phyloP scores from a whole-genome alignment of 208 protist genomes.

The Trypanosoma vivax region DNA sequence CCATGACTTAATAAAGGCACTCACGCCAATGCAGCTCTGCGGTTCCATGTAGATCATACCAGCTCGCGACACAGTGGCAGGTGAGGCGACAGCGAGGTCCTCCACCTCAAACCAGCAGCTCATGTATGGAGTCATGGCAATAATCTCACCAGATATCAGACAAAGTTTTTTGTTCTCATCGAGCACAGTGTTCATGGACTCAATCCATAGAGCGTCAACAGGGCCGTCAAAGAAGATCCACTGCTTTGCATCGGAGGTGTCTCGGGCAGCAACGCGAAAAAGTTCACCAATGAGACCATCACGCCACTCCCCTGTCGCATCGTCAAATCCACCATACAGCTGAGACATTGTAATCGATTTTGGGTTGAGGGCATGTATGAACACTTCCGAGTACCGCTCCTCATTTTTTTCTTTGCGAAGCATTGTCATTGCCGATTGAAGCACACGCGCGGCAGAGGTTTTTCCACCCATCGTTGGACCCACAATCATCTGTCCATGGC shows the following conservation, averaged over 20 bases:
- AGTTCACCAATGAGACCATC: constrained; percentile 94
- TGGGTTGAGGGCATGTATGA: constrained; percentile 91
- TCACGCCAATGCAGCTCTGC: constrained; percentile 76
- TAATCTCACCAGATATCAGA: constrained; percentile 93
- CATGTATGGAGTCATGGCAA: constrained; percentile 92
- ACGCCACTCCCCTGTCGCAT: constrained; percentile 94
- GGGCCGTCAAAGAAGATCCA: constrained; percentile 97
- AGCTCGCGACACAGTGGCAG: constrained; percentile 96
- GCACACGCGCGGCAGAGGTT: constrained; percentile 77
- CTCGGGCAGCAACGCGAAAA: constrained; percentile 85
- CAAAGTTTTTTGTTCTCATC: constrained; percentile 96
- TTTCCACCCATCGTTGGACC: constrained; percentile 96
- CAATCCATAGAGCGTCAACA: constrained; percentile 94
- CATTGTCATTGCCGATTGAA: constrained; percentile 84
- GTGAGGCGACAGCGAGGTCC: constrained; percentile 95
- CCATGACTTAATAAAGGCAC: constrained; percentile 80
- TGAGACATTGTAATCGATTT: constrained; percentile 98
- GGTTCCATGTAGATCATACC: constrained; percentile 99
- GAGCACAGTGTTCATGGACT: constrained; percentile 94
- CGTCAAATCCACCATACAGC: constrained; percentile 95
- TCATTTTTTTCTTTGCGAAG: constrained; percentile 59
- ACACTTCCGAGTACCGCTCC: constrained; percentile 77
- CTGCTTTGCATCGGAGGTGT: constrained; percentile 80
- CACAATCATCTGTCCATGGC: constrained; percentile 97
- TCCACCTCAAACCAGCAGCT: constrained; percentile 97